A percentile compares a stretch with the other conserved stretches of the same genome.
Conservation (phyloP, 768 basidiomycete genomes). For the Psilocybe subaeruginosa region DNA sequence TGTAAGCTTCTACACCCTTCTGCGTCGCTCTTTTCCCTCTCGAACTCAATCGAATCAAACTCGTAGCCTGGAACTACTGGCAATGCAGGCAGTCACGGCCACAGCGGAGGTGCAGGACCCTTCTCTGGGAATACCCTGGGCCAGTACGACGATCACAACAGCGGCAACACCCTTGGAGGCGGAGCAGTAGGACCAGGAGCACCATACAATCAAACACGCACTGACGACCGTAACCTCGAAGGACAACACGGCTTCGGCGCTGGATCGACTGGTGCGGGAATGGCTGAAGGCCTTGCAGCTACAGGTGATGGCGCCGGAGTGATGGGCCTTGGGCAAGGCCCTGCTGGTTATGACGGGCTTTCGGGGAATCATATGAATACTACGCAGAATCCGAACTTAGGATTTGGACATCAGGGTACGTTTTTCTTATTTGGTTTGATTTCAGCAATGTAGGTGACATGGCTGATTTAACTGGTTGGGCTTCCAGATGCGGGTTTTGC, state of each 20-base stretch:
- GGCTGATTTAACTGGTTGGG: too few relatives aligned
- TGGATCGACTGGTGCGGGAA: neutral
- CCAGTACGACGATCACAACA: neutral
- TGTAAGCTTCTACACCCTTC: too few relatives aligned
- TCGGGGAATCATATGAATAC: neutral
- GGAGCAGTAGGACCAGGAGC: too few relatives aligned
- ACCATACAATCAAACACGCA: neutral
- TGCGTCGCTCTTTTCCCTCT: too few relatives aligned
- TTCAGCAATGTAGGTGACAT: neutral
- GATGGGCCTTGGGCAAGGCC: neutral
- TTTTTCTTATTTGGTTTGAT: neutral
- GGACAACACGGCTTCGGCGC: neutral
- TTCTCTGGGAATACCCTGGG: neutral
- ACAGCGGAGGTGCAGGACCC: neutral
- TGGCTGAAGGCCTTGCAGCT: neutral
- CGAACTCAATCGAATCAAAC: too few relatives aligned
- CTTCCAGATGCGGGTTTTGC: neutral
- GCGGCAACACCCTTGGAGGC: too few relatives aligned
- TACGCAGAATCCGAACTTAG: neutral
- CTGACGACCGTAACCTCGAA: neutral
- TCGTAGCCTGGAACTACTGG: neutral
- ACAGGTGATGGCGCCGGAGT: neutral
- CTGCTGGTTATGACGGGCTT: neutral
- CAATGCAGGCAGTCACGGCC: neutral
- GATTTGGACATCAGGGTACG: neutral